Evolutionary conservation across 495 filamentous ascomycete genomes (phyloP).

Genomic region (Penicillium silybi): DNA sequence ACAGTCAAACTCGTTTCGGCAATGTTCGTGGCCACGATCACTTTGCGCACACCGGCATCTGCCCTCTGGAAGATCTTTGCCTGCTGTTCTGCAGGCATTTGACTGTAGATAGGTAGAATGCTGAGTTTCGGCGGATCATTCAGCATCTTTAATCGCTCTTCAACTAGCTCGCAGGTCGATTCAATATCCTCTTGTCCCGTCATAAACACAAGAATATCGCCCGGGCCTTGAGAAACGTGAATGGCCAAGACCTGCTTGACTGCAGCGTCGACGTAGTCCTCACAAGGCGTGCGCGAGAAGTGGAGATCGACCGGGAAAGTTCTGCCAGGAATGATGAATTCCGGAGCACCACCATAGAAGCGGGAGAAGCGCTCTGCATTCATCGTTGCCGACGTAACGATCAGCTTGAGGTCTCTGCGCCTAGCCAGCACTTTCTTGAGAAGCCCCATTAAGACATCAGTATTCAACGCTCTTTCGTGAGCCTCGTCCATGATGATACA

Average conservation of each 20-base stretch:
- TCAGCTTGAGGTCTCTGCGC: conserved; percentile 87
- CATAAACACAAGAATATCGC: conserved; percentile 99
- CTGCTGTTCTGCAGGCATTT: conserved; percentile 98
- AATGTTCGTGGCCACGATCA: conserved; percentile 98
- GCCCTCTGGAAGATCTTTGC: conserved; percentile 96
- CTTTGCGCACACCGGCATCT: conserved; percentile 85
- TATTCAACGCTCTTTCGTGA: conserved; percentile 94
- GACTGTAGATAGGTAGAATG: conserved; percentile 97
- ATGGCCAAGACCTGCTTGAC: conserved; percentile 98
- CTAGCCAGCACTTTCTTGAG: conserved; percentile 95
- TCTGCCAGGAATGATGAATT: conserved; percentile 93
- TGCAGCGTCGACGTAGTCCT: conserved; percentile 96
- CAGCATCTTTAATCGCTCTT: conserved; percentile 81
- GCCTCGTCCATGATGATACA: conserved; percentile 99
- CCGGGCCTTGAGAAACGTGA: conserved; percentile 84
- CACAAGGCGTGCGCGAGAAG: conserved; percentile 90
- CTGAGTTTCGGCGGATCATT: conserved; percentile 94
- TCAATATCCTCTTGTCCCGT: conserved; percentile 99
- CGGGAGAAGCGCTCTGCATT: conserved; percentile 93
- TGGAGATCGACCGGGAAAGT: conserved; percentile 98
- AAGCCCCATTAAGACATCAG: conserved; percentile 94
- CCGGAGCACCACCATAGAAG: conserved; percentile 96
- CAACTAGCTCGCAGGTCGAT: conserved; percentile 87
- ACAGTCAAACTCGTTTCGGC: conserved; percentile 98
- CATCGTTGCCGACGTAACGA: conserved; percentile 99